phyloP scores from a whole-genome alignment of 345 rosid genomes.

The Arabidopsis suecica region DNA sequence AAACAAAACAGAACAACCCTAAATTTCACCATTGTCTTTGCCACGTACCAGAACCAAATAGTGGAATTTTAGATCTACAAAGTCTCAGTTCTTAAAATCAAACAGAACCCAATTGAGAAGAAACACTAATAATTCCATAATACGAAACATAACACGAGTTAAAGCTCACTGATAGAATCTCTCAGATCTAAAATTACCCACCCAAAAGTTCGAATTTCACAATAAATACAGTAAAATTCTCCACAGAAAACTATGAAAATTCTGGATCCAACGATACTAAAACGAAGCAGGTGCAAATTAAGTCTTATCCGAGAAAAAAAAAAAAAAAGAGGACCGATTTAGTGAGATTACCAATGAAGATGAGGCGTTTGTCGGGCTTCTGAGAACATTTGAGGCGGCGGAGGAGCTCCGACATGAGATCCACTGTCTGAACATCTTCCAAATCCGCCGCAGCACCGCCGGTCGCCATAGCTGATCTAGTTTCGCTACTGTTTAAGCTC shows the following conservation, averaged over 20 bases:
- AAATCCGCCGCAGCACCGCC: conserved; percentile 39
- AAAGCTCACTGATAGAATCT: conserved; percentile 20
- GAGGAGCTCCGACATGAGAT: conserved; percentile 90
- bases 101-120: conserved; percentile 15
- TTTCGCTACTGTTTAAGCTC: conserved; percentile 19
- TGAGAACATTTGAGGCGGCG: conserved; percentile 83
- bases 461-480: conserved; percentile 45
- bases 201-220: conserved; percentile 12
- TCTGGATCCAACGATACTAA: conserved; percentile 23
- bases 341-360: conserved; percentile 68
- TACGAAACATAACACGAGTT: conserved; percentile 27
- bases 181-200: conserved; percentile 32
- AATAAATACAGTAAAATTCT: conserved; percentile 7
- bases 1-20: background rate
- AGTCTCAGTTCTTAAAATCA: background rate
- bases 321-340: background rate
- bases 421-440: conserved; percentile 76
- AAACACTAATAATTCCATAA: background rate
- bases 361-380: conserved; percentile 88
- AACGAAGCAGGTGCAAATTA: conserved; percentile 10
- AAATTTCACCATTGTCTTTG: background rate
- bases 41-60: background rate
- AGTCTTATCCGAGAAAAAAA: background rate
- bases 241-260: background rate
- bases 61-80: conserved; percentile 16